These are phyloP conservation scores for Cladosporium sp. DNA, from an alignment of 2,329 filamentous ascomycete species.

Conservation along the genomic window DNA sequence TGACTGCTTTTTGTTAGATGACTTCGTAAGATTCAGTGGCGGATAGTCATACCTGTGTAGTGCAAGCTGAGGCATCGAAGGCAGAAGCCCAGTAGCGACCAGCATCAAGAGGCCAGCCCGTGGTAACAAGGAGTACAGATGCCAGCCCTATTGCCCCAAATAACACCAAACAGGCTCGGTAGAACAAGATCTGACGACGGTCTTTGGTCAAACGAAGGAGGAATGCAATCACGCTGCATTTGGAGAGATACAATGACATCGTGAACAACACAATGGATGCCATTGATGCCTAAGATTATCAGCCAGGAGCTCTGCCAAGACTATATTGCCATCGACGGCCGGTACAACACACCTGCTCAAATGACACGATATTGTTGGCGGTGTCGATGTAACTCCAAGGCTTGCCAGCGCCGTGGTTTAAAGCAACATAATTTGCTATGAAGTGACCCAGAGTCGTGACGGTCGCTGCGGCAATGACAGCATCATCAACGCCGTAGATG, in stretches of 20 bases:
- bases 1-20: conserved; percentile 15
- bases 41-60: neutral
- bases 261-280: conserved; percentile 12
- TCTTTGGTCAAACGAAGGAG: conserved; percentile 13
- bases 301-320: neutral
- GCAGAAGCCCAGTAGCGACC: conserved; percentile 1
- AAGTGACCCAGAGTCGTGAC: conserved; percentile 6
- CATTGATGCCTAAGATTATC: conserved; percentile 1
- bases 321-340: neutral
- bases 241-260: conserved; percentile 12
- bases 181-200: conserved; percentile 1
- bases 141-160: conserved; percentile 18
- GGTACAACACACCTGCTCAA: neutral
- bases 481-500: conserved; percentile 15
- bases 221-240: conserved; percentile 13
- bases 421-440: conserved; percentile 10
- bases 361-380: neutral
- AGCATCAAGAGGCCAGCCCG: neutral
- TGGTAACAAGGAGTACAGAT: conserved; percentile 16
- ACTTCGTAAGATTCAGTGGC: neutral
- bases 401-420: conserved; percentile 13
- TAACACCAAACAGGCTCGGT: conserved; percentile 8
- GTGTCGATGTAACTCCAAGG: neutral
- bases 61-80: neutral
- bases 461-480: conserved; percentile 10